phyloP scores from a whole-genome alignment of 1,284 basidiomycete species.

The Naganishia cerealis region DNA sequence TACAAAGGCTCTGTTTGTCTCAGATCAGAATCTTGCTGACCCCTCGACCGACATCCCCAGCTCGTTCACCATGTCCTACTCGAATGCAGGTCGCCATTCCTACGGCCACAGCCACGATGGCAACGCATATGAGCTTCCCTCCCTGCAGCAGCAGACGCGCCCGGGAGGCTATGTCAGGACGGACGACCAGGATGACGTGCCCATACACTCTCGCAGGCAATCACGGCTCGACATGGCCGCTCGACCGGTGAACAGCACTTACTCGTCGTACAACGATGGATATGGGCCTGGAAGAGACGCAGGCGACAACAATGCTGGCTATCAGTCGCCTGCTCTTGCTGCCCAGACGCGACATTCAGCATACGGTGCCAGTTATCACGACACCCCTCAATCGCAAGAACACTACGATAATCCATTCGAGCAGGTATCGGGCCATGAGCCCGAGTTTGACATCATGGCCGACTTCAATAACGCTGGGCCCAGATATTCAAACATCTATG shows the following conservation, averaged over 20 bases:
- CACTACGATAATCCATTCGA: conserved; percentile 22
- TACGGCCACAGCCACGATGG: conserved; percentile 5
- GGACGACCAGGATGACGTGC: conserved; percentile 22
- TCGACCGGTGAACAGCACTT: background rate
- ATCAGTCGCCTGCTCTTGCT: background rate
- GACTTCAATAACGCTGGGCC: conserved; percentile 88
- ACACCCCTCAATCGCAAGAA: conserved; percentile 13
- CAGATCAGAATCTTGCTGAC: conserved; percentile 12
- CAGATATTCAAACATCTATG: conserved; percentile 62
- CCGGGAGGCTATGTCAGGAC: conserved; percentile 13
- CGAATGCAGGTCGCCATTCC: background rate
- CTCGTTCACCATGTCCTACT: background rate
- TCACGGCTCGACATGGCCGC: conserved; percentile 8
- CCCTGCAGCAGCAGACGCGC: background rate
- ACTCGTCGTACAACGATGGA: conserved; percentile 5
- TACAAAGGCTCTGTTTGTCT: background rate
- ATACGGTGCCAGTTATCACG: conserved; percentile 11
- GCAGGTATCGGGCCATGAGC: conserved; percentile 53
- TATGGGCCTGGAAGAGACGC: background rate
- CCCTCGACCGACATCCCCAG: background rate
- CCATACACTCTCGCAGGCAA: conserved; percentile 14
- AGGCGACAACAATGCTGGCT: background rate
- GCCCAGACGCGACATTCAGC: conserved; percentile 2
- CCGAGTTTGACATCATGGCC: conserved; percentile 75
- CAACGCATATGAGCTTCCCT: conserved; percentile 18